phyloP scores from a whole-genome alignment of 148 eudicot species.

The Fallopia convolvulus region DNA sequence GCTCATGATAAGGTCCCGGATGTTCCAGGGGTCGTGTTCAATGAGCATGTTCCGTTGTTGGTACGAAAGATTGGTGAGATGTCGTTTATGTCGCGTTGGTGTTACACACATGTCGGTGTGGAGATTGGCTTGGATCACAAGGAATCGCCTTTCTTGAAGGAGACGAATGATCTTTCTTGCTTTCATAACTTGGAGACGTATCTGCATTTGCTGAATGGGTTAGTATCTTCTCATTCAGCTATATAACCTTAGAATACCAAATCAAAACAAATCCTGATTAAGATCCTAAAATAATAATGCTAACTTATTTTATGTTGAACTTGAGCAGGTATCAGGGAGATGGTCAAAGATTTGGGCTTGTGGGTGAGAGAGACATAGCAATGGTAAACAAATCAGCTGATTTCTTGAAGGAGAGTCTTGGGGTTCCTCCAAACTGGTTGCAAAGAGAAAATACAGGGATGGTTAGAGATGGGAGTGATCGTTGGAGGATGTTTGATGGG shows the following conservation, averaged over 20 bases:
- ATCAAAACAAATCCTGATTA: too few relatives aligned
- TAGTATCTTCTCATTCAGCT: background rate
- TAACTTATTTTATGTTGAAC: background rate
- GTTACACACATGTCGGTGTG: conserved; percentile 47
- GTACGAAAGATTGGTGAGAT: background rate
- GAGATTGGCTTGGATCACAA: conserved; percentile 41
- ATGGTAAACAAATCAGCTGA: conserved; percentile 8
- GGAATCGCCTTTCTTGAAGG: conserved; percentile 28
- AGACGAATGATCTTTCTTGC: conserved; percentile 19
- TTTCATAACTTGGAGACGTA: conserved; percentile 40
- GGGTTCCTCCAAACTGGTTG: conserved; percentile 3
- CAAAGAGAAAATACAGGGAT: conserved; percentile 7
- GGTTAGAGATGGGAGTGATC: background rate
- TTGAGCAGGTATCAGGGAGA: conserved; percentile 8
- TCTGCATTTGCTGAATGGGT: conserved; percentile 39
- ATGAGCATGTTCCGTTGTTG: conserved; percentile 22
- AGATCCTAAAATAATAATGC: too few relatives aligned
- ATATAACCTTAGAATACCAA: too few relatives aligned
- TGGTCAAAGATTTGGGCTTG: conserved; percentile 7
- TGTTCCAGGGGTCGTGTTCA: conserved; percentile 42
- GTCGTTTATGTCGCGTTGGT: conserved; percentile 24
- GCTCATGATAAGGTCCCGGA: conserved; percentile 41
- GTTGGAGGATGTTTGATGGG: conserved; percentile 6
- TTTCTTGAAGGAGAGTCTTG: background rate
- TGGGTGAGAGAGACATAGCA: conserved; percentile 9